A percentile compares a stretch with the other conserved stretches of the same genome.
Evolutionary conservation across 192 early-diverging fungal genomes (phyloP).

Genomic region (Gigaspora rosea): DNA sequence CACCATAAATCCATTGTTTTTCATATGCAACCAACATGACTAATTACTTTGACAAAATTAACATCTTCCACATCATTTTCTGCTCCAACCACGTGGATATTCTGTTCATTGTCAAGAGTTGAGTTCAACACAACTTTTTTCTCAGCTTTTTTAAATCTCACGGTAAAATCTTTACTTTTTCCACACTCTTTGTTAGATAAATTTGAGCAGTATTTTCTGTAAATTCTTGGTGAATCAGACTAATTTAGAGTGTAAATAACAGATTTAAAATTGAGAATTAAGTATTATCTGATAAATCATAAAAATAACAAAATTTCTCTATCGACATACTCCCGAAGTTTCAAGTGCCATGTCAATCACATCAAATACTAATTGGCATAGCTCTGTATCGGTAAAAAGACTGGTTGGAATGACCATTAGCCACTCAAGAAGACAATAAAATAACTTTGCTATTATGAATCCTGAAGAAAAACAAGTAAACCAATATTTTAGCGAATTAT

Average conservation of each 20-base stretch:
- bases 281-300: neutral
- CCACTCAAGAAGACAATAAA: conserved; percentile 74
- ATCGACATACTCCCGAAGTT: conserved; percentile 31
- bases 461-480: conserved; percentile 34
- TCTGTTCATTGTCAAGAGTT: conserved; percentile 14
- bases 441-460: conserved; percentile 62
- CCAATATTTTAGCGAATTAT: neutral
- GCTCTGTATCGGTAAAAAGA: conserved; percentile 62
- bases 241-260: neutral
- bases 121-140: neutral
- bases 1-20: no score
- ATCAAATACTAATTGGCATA: conserved; percentile 69
- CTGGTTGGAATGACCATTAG: conserved; percentile 67
- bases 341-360: conserved; percentile 62
- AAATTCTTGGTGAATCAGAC: conserved; percentile 14
- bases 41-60: conserved; percentile 21
- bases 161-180: neutral
- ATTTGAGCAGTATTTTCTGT: neutral
- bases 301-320: neutral
- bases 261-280: neutral
- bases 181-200: neutral
- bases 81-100: conserved; percentile 15
- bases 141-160: conserved; percentile 31
- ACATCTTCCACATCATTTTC: conserved; percentile 16
- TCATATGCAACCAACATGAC: no score